Percentiles rank a stretch among this genome's conserved stretches.
These are phyloP conservation scores for Leccinum uliginosum DNA, from an alignment of 768 basidiomycete species.

Conservation along the genomic window DNA sequence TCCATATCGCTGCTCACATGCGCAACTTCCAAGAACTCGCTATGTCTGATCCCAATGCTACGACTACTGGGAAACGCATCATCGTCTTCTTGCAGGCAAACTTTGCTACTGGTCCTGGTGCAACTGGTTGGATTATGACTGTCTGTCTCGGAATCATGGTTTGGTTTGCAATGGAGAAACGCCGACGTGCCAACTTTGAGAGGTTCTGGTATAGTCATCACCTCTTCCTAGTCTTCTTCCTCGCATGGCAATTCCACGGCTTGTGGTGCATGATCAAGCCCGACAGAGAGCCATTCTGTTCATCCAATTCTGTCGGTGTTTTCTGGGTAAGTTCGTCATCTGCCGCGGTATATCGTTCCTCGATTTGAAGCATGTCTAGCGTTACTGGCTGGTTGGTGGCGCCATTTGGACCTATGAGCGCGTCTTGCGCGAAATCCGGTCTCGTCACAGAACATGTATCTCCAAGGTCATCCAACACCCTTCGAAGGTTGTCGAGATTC, in stretches of 20 bases:
- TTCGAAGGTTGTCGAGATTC: conserved; percentile 89
- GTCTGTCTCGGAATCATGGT: conserved; percentile 71
- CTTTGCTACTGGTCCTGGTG: conserved; percentile 77
- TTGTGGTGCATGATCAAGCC: conserved; percentile 98
- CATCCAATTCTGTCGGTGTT: conserved; percentile 79
- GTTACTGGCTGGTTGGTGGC: conserved; percentile 88
- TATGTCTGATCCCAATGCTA: conserved; percentile 48
- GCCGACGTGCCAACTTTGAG: conserved; percentile 75
- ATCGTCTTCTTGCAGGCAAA: conserved; percentile 73
- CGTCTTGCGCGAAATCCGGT: conserved; percentile 86
- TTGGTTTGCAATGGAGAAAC: conserved; percentile 81
- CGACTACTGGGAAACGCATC: conserved; percentile 49
- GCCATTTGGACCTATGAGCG: conserved; percentile 85
- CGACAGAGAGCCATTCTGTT: conserved; percentile 85
- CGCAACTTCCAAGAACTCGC: conserved; percentile 76
- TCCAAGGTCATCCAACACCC: conserved; percentile 96
- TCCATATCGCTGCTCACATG: conserved; percentile 85
- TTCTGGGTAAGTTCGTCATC: conserved; percentile 73
- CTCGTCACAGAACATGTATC: conserved; percentile 87
- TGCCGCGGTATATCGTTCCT: not conserved
- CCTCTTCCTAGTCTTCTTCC: conserved; percentile 89
- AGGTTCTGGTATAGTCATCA: conserved; percentile 88
- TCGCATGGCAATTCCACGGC: conserved; percentile 91
- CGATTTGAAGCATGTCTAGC: conserved; percentile 37
- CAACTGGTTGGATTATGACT: conserved; percentile 89